These are phyloP conservation scores for Angophora floribunda DNA, from an alignment of 345 rosid genomes.

Conservation along the genomic window DNA sequence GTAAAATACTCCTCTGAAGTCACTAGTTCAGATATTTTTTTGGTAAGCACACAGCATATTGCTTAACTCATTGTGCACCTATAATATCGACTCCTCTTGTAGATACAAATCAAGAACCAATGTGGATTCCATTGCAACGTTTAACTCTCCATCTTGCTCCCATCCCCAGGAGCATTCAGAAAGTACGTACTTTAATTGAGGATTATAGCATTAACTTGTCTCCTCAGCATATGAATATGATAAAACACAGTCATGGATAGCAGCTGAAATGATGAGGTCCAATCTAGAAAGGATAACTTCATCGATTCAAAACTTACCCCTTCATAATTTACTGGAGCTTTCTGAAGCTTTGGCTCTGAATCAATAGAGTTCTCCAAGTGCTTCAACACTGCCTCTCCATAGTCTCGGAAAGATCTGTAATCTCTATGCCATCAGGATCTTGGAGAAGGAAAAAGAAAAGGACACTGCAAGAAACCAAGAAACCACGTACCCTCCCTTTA, in stretches of 20 bases:
- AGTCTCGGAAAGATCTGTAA: constrained; percentile 75
- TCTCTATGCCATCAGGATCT: neutral
- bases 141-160: neutral
- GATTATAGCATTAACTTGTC: neutral
- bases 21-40: neutral
- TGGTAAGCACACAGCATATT: neutral
- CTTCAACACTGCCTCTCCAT: constrained; percentile 81
- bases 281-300: neutral
- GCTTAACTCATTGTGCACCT: neutral
- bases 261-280: neutral
- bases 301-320: constrained; percentile 43
- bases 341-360: constrained; percentile 52
- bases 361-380: constrained; percentile 49
- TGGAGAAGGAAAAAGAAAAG: neutral
- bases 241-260: neutral
- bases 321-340: constrained; percentile 81
- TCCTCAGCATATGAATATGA: neutral
- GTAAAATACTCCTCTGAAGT: neutral
- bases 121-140: neutral
- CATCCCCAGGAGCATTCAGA: neutral
- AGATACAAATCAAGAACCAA: neutral
- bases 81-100: neutral
- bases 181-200: neutral
- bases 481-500: constrained; percentile 75
- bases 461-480: neutral